These are phyloP conservation scores for Bryoerythrophyllum caledonicum DNA, from an alignment of 225 moss, liverwort and hornwort species.

Conservation along the genomic window DNA sequence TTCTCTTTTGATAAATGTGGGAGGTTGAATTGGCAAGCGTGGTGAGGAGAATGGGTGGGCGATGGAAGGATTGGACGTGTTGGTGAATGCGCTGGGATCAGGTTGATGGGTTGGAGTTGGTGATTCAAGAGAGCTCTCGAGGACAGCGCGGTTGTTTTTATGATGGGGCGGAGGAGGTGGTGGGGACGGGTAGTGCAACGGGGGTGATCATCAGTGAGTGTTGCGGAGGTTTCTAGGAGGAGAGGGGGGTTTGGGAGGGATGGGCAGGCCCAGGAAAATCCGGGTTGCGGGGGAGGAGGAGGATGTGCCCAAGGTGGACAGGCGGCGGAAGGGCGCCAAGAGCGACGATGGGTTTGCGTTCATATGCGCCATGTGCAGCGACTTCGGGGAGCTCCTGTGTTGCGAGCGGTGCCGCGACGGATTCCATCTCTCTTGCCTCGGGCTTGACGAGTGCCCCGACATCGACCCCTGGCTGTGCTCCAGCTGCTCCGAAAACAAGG, in stretches of 20 bases:
- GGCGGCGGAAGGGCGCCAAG: conserved; percentile 15
- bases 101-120: no score
- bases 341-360: conserved; percentile 20
- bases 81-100: no score
- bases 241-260: not conserved
- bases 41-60: no score
- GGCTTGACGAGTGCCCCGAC: conserved; percentile 8
- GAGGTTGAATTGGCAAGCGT: no score
- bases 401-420: conserved; percentile 17
- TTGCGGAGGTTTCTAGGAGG: not conserved
- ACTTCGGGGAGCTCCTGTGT: conserved; percentile 21
- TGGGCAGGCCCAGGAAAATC: conserved; percentile 8
- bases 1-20: no score
- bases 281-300: not conserved
- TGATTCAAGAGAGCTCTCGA: no score
- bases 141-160: no score
- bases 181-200: no score
- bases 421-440: conserved; percentile 24
- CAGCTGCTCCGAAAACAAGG: conserved; percentile 17
- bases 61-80: no score
- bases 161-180: no score
- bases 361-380: conserved; percentile 12
- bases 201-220: not conserved
- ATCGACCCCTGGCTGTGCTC: conserved; percentile 21
- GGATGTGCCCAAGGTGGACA: conserved; percentile 3